Conservation (phyloP, 352 stramenopile species). For the Globisporangium heterothallicum region DNA sequence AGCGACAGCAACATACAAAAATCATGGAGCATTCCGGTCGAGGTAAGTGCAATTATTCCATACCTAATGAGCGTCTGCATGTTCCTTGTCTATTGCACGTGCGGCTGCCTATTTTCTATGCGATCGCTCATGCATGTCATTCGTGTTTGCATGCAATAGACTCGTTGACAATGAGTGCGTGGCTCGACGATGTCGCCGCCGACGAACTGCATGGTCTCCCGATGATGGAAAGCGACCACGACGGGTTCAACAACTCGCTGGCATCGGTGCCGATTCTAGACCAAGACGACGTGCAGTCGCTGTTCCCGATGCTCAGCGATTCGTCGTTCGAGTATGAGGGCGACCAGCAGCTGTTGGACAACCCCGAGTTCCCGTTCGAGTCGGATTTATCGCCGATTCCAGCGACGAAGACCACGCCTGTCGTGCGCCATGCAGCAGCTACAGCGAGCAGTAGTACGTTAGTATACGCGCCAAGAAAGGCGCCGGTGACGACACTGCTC, state of each 20-base stretch:
- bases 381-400: constrained; percentile 56
- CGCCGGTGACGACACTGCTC: neutral
- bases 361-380: constrained; percentile 32
- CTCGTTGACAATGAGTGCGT: constrained; percentile 27
- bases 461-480: neutral
- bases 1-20: no score
- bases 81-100: no score
- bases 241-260: constrained; percentile 24
- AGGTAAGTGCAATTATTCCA: constrained; percentile 1
- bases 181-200: constrained; percentile 40
- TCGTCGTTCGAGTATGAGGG: constrained; percentile 31
- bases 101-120: no score
- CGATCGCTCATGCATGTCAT: constrained; percentile 2
- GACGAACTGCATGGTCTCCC: constrained; percentile 34
- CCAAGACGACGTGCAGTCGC: constrained; percentile 15
- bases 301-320: constrained; percentile 27
- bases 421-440: neutral
- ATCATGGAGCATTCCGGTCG: constrained; percentile 11
- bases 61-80: neutral
- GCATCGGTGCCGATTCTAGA: constrained; percentile 19
- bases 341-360: constrained; percentile 24
- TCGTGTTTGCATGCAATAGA: constrained; percentile 19
- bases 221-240: constrained; percentile 18
- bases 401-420: constrained; percentile 20
- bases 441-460: constrained; percentile 8